A percentile compares a stretch with the other conserved stretches of the same genome.
phyloP scores from a whole-genome alignment of 441 rosid species.

The Euphorbia schlechtendalii region DNA sequence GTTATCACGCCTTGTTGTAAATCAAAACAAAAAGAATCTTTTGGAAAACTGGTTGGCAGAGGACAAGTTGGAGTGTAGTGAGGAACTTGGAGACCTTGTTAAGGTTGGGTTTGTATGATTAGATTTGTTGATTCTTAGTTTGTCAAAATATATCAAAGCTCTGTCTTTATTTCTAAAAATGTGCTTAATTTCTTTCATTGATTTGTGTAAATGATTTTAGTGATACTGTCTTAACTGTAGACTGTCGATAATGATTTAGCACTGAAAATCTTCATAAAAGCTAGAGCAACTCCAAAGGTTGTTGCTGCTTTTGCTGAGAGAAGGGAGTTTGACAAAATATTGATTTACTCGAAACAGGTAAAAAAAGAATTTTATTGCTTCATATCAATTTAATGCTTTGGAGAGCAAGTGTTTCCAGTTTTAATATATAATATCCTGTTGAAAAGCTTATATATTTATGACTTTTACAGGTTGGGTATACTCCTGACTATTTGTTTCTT shows the following conservation, averaged over 20 bases:
- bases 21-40: slow-evolving; percentile 97
- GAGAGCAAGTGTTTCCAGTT: not conserved
- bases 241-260: slow-evolving; percentile 99
- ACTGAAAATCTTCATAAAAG: slow-evolving; percentile 91
- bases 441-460: not conserved
- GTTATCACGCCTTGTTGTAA: slow-evolving; percentile 95
- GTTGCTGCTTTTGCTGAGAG: slow-evolving; percentile 99
- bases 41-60: slow-evolving; percentile 99
- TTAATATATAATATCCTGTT: not conserved
- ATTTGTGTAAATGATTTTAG: slow-evolving; percentile 2
- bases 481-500: slow-evolving; percentile 98
- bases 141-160: not conserved
- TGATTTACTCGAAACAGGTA: slow-evolving; percentile 99
- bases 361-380: not conserved
- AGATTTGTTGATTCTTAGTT: not conserved
- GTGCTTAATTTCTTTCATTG: not conserved
- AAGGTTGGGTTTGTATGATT: slow-evolving; percentile 50
- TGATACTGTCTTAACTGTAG: slow-evolving; percentile 35
- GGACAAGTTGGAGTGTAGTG: slow-evolving; percentile 98
- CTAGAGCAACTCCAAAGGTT: slow-evolving; percentile 99
- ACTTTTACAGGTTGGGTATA: slow-evolving; percentile 82
- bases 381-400: not conserved
- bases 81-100: slow-evolving; percentile 99
- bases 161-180: not conserved
- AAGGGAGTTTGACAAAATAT: slow-evolving; percentile 97